These are phyloP conservation scores for Rossbeevera mucosa DNA, from an alignment of 768 basidiomycete genomes.

Conservation along the genomic window DNA sequence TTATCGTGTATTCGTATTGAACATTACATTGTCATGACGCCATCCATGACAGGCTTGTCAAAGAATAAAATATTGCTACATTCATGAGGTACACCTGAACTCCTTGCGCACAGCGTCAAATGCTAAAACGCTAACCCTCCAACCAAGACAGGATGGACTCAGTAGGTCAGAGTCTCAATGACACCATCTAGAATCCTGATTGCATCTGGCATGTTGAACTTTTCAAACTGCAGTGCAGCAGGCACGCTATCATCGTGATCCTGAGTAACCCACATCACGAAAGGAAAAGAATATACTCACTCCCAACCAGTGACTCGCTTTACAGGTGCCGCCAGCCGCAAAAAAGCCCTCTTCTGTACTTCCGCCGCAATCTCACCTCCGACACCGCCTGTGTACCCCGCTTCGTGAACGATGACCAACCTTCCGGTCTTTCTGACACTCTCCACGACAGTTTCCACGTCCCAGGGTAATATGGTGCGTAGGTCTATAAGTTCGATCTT, in stretches of 20 bases:
- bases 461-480: constrained; percentile 87
- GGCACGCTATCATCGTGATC: constrained; percentile 53
- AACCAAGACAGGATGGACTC: constrained; percentile 6
- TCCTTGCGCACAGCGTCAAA: background rate
- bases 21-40: background rate
- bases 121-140: background rate
- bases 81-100: background rate
- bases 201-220: constrained; percentile 87
- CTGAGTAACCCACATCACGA: background rate
- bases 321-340: constrained; percentile 85
- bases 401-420: constrained; percentile 89
- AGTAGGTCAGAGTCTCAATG: constrained; percentile 78
- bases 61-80: background rate
- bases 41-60: background rate
- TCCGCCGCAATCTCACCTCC: constrained; percentile 91
- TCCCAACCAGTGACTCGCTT: constrained; percentile 90
- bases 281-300: constrained; percentile 47
- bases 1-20: background rate
- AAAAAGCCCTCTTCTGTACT: constrained; percentile 82
- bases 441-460: constrained; percentile 71
- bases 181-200: constrained; percentile 80
- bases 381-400: constrained; percentile 81
- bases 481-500: constrained; percentile 88
- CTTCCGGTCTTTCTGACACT: constrained; percentile 84
- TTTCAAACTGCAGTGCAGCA: constrained; percentile 80